phyloP scores from a whole-genome alignment of 2,329 filamentous ascomycete genomes.

The Aspergillus neoniger region DNA sequence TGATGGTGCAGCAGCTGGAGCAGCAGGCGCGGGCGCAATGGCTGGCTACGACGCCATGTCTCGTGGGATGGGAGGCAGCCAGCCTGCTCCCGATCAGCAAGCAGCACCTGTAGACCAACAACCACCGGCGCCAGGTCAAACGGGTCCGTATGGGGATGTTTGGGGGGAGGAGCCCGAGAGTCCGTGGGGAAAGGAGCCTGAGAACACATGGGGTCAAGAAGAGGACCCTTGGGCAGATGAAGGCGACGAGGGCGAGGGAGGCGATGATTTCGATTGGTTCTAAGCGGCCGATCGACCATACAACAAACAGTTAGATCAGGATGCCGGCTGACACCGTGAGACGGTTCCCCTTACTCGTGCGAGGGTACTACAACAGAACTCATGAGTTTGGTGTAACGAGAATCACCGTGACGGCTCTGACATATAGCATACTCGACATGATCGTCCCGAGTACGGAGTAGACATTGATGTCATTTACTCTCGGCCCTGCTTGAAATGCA shows the following conservation, averaged over 20 bases:
- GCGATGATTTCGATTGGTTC: slow-evolving; percentile 31
- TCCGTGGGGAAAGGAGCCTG: slow-evolving; percentile 26
- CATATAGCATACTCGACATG: too few relatives aligned
- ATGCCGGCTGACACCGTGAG: not conserved
- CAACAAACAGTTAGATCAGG: not conserved
- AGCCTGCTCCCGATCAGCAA: slow-evolving; percentile 21
- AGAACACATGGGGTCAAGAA: slow-evolving; percentile 21
- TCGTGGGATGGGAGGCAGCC: slow-evolving; percentile 43
- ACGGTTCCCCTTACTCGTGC: too few relatives aligned
- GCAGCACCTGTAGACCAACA: slow-evolving; percentile 20
- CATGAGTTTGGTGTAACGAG: too few relatives aligned
- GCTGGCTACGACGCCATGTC: slow-evolving; percentile 67
- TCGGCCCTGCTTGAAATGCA: not conserved
- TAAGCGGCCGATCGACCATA: slow-evolving; percentile 10
- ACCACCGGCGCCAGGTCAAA: slow-evolving; percentile 19
- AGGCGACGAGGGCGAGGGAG: slow-evolving; percentile 23
- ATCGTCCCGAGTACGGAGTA: too few relatives aligned
- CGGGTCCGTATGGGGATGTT: slow-evolving; percentile 27
- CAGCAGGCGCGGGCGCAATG: slow-evolving; percentile 59
- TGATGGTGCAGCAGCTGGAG: slow-evolving; percentile 47
- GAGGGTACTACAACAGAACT: too few relatives aligned
- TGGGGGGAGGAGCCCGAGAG: slow-evolving; percentile 28
- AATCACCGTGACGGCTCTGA: too few relatives aligned
- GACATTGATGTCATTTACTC: too few relatives aligned
- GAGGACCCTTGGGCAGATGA: slow-evolving; percentile 26